These are phyloP conservation scores for Trichoderma atroviride DNA, from an alignment of 2,329 filamentous ascomycete species.

Conservation along the genomic window DNA sequence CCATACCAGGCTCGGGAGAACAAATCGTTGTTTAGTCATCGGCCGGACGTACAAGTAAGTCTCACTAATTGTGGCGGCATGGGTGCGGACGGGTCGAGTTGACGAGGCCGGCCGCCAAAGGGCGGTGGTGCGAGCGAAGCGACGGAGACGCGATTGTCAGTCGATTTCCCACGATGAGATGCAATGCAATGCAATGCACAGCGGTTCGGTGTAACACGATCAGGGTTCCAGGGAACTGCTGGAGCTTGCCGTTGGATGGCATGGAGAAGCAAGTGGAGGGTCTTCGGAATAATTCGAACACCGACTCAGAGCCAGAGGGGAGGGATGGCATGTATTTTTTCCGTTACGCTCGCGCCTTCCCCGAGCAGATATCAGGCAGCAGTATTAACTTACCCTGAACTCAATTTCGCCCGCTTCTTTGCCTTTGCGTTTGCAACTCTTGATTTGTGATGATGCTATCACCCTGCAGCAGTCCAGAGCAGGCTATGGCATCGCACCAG, in stretches of 20 bases:
- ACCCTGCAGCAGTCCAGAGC: background rate
- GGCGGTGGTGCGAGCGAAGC: background rate
- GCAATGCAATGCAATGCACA: background rate
- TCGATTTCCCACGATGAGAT: slow-evolving; percentile 1
- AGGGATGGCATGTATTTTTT: background rate
- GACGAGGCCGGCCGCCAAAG: background rate
- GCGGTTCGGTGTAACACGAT: slow-evolving; percentile 6
- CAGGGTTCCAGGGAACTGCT: background rate
- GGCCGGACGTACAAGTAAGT: background rate
- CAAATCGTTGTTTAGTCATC: background rate
- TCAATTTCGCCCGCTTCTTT: background rate
- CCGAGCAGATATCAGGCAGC: background rate
- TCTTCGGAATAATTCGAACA: slow-evolving; percentile 11
- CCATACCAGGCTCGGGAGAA: background rate
- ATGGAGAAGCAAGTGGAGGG: background rate
- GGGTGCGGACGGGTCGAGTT: background rate
- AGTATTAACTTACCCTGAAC: background rate
- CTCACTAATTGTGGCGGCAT: background rate
- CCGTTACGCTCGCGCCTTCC: background rate
- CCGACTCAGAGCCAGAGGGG: background rate
- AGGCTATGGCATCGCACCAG: background rate
- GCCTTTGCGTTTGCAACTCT: background rate
- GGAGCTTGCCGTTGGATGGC: background rate
- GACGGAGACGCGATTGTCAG: background rate
- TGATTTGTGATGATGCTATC: background rate